Base-by-base conservation (phyloP, 2,329 filamentous ascomycete genomes). In the Drechmeria coniospora region DNA sequence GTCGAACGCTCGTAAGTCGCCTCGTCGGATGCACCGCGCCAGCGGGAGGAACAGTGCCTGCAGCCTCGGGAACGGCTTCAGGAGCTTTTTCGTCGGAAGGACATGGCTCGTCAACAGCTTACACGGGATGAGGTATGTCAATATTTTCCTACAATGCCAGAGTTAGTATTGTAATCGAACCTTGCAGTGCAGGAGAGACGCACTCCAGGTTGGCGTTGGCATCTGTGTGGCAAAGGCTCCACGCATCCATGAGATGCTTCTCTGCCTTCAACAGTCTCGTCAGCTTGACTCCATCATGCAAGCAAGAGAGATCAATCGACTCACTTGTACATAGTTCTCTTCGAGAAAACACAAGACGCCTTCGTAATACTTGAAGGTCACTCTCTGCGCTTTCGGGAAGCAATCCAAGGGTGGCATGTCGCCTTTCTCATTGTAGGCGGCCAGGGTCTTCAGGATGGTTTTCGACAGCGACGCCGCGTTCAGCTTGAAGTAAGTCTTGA, bases 401-500 rank as follows among this genome's bases (percentile, higher is more conserved):
- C 68, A 61, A 11, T 77, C 66, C 17, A 94, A 61, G 1, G 69
- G 60, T 1, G 90, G 90, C 59, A 98, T 78, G 43, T 98, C 87
- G 24, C 71, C 68, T 34, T 63, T 58, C 23, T 75, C 63, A 31
- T 63, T 56, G 30, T 79, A 77, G 9, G 84, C 86, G 25, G 76
- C 67, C 26, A 98, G 64, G 0, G 83, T 84, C 39, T 78, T 81
- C 25, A 98, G 63, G 27, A 95, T 77, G 39, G 90, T 94, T 49
- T 90, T 84, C 12, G 78, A 92, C 13, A 95, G 62, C n/a, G 74
- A 75, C 32, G 92, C 78, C 19, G 79, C 81, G 55, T 92, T 93
- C 36, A 95, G 63, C 59, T 82, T 92, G 62, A 98, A 98, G 53
- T 95, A 94, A 2, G 86, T 95, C 56, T 95, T 95, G 70, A 98